These are phyloP conservation scores for Stagonosporopsis vannaccii DNA, from an alignment of 2,329 filamentous ascomycete genomes.

Conservation along the genomic window DNA sequence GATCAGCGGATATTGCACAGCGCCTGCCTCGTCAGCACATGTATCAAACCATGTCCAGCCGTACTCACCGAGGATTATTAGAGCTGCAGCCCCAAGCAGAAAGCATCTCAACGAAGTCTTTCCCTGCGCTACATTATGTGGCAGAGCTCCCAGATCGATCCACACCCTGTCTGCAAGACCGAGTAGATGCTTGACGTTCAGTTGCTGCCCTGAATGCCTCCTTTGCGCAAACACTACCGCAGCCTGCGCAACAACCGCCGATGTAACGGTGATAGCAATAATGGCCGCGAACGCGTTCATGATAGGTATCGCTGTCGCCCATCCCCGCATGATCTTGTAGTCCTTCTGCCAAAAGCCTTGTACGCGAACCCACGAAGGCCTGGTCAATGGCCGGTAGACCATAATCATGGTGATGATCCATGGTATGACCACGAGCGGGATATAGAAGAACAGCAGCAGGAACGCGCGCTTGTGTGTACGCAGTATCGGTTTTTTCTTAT, in stretches of 20 bases:
- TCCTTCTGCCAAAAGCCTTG: slow-evolving; percentile 4
- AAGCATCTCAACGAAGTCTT: not conserved
- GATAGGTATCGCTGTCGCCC: slow-evolving; percentile 13
- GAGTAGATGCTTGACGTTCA: slow-evolving; percentile 21
- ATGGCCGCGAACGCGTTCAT: slow-evolving; percentile 17
- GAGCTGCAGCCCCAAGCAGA: not conserved
- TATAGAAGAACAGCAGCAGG: slow-evolving; percentile 51
- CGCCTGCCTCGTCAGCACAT: not conserved
- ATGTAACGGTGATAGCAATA: slow-evolving; percentile 19
- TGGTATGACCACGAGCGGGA: slow-evolving; percentile 11
- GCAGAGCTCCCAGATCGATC: not conserved
- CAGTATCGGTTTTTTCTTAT: not conserved
- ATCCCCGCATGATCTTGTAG: slow-evolving; percentile 8
- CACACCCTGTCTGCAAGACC: slow-evolving; percentile 22
- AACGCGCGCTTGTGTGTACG: slow-evolving; percentile 32
- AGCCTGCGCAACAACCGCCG: slow-evolving; percentile 22
- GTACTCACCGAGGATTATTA: not conserved
- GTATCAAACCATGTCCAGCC: too few relatives aligned
- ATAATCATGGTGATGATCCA: slow-evolving; percentile 14
- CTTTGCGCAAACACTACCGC: slow-evolving; percentile 23
- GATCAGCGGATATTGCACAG: slow-evolving; percentile 7
- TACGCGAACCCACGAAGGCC: slow-evolving; percentile 4
- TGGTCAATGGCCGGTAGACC: slow-evolving; percentile 4
- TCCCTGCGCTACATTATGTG: not conserved
- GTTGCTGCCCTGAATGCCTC: not conserved